These are phyloP conservation scores for Baudoinia panamericana DNA, from an alignment of 495 filamentous ascomycete species.

Conservation along the genomic window DNA sequence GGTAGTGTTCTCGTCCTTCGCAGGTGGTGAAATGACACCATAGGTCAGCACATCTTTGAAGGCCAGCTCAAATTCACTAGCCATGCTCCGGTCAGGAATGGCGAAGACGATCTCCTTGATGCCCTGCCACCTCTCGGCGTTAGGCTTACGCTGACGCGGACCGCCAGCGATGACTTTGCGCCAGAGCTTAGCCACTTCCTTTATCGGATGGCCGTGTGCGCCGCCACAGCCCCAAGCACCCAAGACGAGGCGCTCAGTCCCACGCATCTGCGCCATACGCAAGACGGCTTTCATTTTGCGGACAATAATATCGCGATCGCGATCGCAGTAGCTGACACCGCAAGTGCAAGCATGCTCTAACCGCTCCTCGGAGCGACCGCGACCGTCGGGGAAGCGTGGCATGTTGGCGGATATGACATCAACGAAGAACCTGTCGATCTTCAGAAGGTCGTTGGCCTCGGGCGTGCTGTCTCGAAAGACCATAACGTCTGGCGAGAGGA, in stretches of 20 bases:
- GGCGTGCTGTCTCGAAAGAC: constrained; percentile 23
- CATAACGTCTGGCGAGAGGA: constrained; percentile 25
- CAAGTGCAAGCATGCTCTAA: constrained; percentile 23
- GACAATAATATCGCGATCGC: constrained; percentile 20
- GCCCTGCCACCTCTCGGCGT: constrained; percentile 25
- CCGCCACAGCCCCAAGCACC: constrained; percentile 32
- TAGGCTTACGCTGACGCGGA: constrained; percentile 12
- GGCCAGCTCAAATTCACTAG: constrained; percentile 22
- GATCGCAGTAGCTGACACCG: constrained; percentile 25
- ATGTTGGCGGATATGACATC: constrained; percentile 28
- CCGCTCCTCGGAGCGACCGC: constrained; percentile 11
- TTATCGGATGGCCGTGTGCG: constrained; percentile 29
- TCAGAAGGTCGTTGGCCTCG: constrained; percentile 22
- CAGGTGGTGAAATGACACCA: too few species aligned
- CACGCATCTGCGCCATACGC: constrained; percentile 21
- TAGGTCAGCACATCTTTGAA: constrained; percentile 20
- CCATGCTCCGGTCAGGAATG: constrained; percentile 27
- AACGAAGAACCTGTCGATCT: constrained; percentile 24
- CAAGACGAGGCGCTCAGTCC: constrained; percentile 26
- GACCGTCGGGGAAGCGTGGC: constrained; percentile 24
- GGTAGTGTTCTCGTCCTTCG: too few species aligned
- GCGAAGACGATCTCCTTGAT: constrained; percentile 39
- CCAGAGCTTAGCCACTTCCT: constrained; percentile 27
- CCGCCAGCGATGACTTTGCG: constrained; percentile 24
- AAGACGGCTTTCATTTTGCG: constrained; percentile 31